These are phyloP conservation scores for Phaeolepiota aurea DNA, from an alignment of 768 basidiomycete genomes.

Conservation along the genomic window DNA sequence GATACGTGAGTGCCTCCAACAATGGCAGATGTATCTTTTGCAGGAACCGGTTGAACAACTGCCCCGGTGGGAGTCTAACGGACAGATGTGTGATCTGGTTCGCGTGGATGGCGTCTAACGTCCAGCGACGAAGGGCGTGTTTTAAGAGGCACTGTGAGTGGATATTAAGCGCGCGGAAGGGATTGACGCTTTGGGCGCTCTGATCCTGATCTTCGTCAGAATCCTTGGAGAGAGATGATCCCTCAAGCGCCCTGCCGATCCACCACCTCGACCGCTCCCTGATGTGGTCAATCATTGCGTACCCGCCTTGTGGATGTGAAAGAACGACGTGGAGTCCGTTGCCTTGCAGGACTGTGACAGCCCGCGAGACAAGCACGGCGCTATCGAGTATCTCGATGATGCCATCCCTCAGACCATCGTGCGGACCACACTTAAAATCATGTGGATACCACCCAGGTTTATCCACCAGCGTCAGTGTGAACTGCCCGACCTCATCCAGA, in stretches of 20 bases:
- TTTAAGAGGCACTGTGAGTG: background rate
- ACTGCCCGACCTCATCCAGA: background rate
- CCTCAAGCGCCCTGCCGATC: background rate
- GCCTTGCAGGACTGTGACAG: background rate
- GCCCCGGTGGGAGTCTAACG: too few species aligned
- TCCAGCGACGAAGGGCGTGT: background rate
- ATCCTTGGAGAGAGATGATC: background rate
- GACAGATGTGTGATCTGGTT: background rate
- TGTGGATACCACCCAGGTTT: background rate
- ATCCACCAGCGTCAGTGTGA: background rate
- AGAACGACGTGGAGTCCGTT: too few species aligned
- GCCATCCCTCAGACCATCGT: background rate
- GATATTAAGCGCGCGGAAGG: background rate
- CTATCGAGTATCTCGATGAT: background rate
- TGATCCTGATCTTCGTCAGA: background rate
- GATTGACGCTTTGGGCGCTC: too few species aligned
- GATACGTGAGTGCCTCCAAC: background rate
- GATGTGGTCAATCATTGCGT: background rate
- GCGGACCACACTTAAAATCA: background rate
- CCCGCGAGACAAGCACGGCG: background rate
- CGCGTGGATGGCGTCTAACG: background rate
- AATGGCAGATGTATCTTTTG: background rate
- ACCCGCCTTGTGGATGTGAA: background rate
- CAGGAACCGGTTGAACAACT: too few species aligned
- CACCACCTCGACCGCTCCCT: background rate